These are phyloP conservation scores for Mucor indicus DNA, from an alignment of 371 early-diverging fungal genomes.

Conservation along the genomic window DNA sequence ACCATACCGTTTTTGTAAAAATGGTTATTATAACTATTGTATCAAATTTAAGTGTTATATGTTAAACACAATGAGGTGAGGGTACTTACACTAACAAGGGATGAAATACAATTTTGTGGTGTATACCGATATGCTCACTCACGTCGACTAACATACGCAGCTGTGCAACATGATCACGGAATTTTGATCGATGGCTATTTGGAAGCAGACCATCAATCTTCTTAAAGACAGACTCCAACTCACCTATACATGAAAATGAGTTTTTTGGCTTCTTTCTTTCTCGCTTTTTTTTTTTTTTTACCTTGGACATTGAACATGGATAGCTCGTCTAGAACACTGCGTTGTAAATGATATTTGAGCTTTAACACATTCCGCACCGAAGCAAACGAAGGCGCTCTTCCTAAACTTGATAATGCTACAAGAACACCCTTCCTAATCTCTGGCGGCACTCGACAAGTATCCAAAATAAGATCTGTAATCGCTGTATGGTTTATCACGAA, in stretches of 20 bases:
- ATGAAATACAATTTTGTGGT: constrained; percentile 60
- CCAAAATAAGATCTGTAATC: constrained; percentile 63
- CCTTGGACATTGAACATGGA: constrained; percentile 62
- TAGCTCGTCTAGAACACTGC: constrained; percentile 62
- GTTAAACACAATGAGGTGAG: background rate
- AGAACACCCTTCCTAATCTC: constrained; percentile 57
- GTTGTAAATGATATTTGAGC: constrained; percentile 57
- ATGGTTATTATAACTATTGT: constrained; percentile 63
- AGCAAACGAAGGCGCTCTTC: constrained; percentile 54
- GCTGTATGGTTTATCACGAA: constrained; percentile 58
- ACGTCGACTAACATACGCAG: constrained; percentile 51
- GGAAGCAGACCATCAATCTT: constrained; percentile 61
- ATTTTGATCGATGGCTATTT: constrained; percentile 42
- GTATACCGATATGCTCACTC: constrained; percentile 59
- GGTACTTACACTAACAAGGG: constrained; percentile 65
- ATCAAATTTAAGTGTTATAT: background rate
- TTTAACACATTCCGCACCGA: constrained; percentile 63
- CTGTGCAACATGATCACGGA: constrained; percentile 47
- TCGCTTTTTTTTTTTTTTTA: constrained; percentile 9
- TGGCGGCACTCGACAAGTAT: constrained; percentile 59
- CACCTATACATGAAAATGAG: constrained; percentile 28
- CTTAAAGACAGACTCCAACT: constrained; percentile 45
- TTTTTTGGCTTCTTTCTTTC: background rate
- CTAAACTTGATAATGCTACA: constrained; percentile 57
- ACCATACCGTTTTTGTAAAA: constrained; percentile 73